Evolutionary conservation across 2,329 filamentous ascomycete species (phyloP).

Genomic region (Davidsoniella neocaledoniae): DNA sequence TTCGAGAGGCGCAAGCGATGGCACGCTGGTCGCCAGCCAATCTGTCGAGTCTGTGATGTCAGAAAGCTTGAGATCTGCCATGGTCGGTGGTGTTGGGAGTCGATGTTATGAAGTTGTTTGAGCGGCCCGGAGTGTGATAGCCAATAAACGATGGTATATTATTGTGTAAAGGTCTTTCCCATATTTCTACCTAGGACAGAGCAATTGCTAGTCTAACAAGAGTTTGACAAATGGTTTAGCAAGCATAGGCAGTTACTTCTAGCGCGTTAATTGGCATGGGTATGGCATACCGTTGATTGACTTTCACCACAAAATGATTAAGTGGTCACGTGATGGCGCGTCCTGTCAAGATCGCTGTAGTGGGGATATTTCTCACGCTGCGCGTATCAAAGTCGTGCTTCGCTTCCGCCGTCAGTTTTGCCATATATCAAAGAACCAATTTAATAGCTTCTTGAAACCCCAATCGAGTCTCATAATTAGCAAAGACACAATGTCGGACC

Average conservation of each 20-base stretch:
- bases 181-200: no score
- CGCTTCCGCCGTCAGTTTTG: not conserved
- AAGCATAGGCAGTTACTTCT: no score
- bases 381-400: no score
- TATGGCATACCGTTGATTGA: no score
- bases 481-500: slow-evolving; percentile 35
- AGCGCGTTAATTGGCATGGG: no score
- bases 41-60: slow-evolving; percentile 64
- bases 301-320: not conserved
- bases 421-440: no score
- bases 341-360: not conserved
- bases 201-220: no score
- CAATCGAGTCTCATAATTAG: not conserved
- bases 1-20: slow-evolving; percentile 55
- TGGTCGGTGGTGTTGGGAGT: slow-evolving; percentile 12
- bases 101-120: not conserved
- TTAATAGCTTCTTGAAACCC: not conserved
- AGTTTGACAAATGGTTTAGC: no score
- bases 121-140: no score
- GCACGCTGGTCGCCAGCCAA: slow-evolving; percentile 57
- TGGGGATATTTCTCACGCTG: no score
- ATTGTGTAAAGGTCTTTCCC: no score
- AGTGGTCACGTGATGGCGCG: slow-evolving; percentile 10
- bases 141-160: not conserved
- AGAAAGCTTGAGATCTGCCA: slow-evolving; percentile 21